phyloP scores from a whole-genome alignment of 768 basidiomycete species.

The Collybia nuda region DNA sequence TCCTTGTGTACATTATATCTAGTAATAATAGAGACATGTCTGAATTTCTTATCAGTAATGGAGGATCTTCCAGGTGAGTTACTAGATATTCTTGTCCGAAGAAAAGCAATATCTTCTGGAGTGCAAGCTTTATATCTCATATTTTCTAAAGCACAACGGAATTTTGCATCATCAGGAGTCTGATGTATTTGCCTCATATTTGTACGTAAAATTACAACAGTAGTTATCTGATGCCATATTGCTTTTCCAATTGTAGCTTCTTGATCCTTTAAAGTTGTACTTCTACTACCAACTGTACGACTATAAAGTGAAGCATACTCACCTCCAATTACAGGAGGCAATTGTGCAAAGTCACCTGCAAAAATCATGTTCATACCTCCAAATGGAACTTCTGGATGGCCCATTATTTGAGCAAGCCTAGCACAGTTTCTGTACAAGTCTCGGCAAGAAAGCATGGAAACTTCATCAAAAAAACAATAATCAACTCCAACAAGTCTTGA shows the following conservation, averaged over 20 bases:
- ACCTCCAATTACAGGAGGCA: not conserved
- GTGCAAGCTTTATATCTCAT: constrained; percentile 16
- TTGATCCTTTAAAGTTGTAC: not conserved
- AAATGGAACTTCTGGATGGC: constrained; percentile 20
- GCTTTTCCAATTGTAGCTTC: constrained; percentile 13
- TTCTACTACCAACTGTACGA: not conserved
- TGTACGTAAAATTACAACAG: constrained; percentile 27
- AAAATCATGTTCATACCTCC: constrained; percentile 27
- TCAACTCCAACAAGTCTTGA: constrained; percentile 17
- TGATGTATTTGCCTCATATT: constrained; percentile 28
- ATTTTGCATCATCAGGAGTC: constrained; percentile 21
- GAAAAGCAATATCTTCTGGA: constrained; percentile 17
- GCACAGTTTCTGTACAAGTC: constrained; percentile 28
- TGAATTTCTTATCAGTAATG: constrained; percentile 14
- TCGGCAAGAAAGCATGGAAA: constrained; percentile 38
- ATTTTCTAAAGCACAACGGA: constrained; percentile 13
- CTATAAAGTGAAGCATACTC: not conserved
- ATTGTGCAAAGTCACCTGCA: constrained; percentile 1
- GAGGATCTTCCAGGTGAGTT: not conserved
- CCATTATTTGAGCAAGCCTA: constrained; percentile 18
- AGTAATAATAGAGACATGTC: constrained; percentile 27
- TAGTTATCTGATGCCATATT: constrained; percentile 26
- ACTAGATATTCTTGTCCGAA: constrained; percentile 16
- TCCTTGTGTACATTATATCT: constrained; percentile 22
- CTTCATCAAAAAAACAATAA: constrained; percentile 39